phyloP scores from a whole-genome alignment of 331 rosid genomes.

The Rhamnella rubrinervis region DNA sequence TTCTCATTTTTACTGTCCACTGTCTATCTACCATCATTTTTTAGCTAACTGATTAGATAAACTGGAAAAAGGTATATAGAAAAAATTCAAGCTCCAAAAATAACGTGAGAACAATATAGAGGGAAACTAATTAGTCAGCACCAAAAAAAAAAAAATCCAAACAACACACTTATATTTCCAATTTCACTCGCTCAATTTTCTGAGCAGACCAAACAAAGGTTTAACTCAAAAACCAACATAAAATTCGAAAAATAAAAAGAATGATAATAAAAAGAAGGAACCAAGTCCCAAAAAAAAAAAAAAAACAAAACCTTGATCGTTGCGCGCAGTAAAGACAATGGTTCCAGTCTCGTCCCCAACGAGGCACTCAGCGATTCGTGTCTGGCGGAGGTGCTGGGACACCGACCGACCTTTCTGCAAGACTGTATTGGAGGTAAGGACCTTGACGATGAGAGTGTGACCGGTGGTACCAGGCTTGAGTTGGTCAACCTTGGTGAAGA shows the following conservation, averaged over 20 bases:
- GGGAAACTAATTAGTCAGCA: not conserved
- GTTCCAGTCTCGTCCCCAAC: conserved; percentile 81
- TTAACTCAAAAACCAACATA: not conserved
- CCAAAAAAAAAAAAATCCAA: not conserved
- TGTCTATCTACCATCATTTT: too few species aligned
- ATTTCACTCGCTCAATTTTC: not conserved
- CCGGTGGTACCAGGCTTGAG: conserved; percentile 79
- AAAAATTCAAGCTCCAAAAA: too few species aligned
- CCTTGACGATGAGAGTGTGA: conserved; percentile 70
- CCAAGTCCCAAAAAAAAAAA: not conserved
- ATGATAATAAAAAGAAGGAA: not conserved
- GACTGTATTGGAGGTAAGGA: conserved; percentile 54
- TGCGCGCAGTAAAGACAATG: conserved; percentile 79
- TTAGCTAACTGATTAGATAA: too few species aligned
- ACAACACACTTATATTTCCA: not conserved
- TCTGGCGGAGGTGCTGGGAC: conserved; percentile 66
- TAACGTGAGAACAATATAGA: too few species aligned
- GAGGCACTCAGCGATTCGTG: conserved; percentile 84
- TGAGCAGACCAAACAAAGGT: not conserved
- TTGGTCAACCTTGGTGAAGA: conserved; percentile 68
- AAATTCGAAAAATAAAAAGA: not conserved
- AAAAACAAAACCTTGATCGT: conserved; percentile 61
- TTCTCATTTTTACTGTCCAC: too few species aligned
- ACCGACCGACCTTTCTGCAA: conserved; percentile 70
- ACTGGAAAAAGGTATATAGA: too few species aligned